Evolutionary conservation across 495 filamentous ascomycete genomes (phyloP), one percentile per base, ranked within the genome.

Genomic region (Penicillium fimorum): DNA sequence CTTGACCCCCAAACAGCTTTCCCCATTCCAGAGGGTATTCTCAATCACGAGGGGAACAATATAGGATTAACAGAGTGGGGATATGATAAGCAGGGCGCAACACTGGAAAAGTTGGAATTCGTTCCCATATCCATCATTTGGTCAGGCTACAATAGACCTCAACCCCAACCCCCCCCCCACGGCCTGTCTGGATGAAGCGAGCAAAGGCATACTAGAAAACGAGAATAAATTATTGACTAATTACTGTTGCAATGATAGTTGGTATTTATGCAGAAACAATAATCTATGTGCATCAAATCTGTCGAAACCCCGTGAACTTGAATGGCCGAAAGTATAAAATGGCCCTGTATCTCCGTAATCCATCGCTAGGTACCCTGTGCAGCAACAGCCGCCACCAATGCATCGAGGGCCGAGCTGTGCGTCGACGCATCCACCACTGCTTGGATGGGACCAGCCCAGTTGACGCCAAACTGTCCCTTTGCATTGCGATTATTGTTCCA

Each of bases 1-100:
- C 70, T 89, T 51, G 87, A 87, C 2, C 87, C 87, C 17, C 87
- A 91, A 65, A 81, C 70, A 5, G 59, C 72, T 35, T 87, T 81
- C 57, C 83, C 83, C 1, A 76, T 87, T 27, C 84, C 86, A 0
- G 76, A 84, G 62, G 84, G 83, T 13, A 82, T 88, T 24, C 64
- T 88, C n/a, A 78, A 87, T 52, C 79, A 87, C 56, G 69, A 76
- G 24, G 85, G 82, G 0, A 49, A 67, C 40, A 87, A 87, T 45
- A 52, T 87, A 11, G 82, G 71, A 0, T 53, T 88, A 41, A 73
- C 76, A 12, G 53, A 87, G 5, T 87, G 85, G 85, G 78, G 83
- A 15, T 69, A 85, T 47, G 80, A 86, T 27, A 33, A 18, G 20
- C 3, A 30, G 11, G 47, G 48, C 4, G 52, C 50, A 3, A 41